phyloP scores from a whole-genome alignment of 2,329 filamentous ascomycete species.

The Claviceps purpurea region DNA sequence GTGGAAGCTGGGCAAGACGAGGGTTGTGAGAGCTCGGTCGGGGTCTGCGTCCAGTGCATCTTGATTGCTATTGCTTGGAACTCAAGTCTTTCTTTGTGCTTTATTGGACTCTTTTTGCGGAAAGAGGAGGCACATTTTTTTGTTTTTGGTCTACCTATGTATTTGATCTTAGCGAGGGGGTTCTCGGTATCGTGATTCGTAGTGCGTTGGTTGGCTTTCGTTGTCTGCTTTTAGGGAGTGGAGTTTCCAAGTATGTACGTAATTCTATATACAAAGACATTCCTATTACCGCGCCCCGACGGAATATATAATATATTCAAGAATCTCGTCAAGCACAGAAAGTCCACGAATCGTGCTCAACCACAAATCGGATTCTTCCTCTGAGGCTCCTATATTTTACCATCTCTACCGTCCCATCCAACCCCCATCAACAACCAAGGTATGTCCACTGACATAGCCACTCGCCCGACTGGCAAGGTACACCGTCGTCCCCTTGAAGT shows the following conservation, averaged over 20 bases:
- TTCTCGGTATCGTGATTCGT: too few species aligned
- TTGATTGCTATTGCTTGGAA: not conserved
- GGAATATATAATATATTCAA: too few species aligned
- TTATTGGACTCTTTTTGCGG: too few species aligned
- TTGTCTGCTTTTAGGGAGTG: too few species aligned
- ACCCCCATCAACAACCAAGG: conserved; percentile 74
- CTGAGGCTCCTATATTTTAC: not conserved
- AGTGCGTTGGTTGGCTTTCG: too few species aligned
- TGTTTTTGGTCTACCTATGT: not conserved
- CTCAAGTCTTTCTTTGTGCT: not conserved
- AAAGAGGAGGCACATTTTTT: not conserved
- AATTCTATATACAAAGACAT: too few species aligned
- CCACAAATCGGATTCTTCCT: not conserved
- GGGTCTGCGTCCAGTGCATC: conserved; percentile 3
- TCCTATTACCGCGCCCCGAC: too few species aligned
- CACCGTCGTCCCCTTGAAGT: conserved; percentile 74
- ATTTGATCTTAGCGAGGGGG: too few species aligned
- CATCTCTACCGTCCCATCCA: conserved; percentile 67
- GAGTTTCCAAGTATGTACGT: too few species aligned
- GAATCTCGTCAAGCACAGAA: not conserved
- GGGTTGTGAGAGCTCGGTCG: conserved; percentile 12
- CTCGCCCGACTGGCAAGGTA: conserved; percentile 67
- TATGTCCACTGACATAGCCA: conserved; percentile 69
- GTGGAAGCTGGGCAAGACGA: conserved; percentile 12
- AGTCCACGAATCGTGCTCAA: too few species aligned